These are phyloP conservation scores for Trichoderma reesei DNA, from an alignment of 495 filamentous ascomycete species.

Conservation along the genomic window DNA sequence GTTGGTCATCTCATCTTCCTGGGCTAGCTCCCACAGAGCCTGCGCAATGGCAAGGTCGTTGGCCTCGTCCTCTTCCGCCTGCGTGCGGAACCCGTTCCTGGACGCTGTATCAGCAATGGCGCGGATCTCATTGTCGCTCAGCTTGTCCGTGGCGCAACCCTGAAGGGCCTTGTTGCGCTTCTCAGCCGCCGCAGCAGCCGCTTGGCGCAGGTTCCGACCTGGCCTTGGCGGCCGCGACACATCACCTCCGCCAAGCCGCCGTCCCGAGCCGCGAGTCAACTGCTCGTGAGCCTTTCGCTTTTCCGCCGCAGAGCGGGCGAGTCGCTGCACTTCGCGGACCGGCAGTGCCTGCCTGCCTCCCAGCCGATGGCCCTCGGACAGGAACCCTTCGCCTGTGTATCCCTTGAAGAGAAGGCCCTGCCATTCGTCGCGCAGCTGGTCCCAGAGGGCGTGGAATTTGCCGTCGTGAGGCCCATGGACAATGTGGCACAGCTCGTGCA, in stretches of 20 bases:
- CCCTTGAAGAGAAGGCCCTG: slow-evolving; percentile 65
- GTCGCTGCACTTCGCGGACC: slow-evolving; percentile 63
- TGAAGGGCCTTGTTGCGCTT: slow-evolving; percentile 51
- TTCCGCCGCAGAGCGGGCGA: slow-evolving; percentile 68
- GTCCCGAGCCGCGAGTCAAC: slow-evolving; percentile 54
- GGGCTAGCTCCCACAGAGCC: slow-evolving; percentile 78
- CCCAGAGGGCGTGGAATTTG: slow-evolving; percentile 76
- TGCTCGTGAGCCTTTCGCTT: slow-evolving; percentile 39
- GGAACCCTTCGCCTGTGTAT: slow-evolving; percentile 87
- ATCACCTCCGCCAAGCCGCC: slow-evolving; percentile 57
- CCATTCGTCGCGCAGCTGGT: slow-evolving; percentile 80
- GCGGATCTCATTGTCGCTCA: slow-evolving; percentile 46
- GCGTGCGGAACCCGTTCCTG: slow-evolving; percentile 65
- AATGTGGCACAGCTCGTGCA: slow-evolving; percentile 93
- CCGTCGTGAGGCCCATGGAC: slow-evolving; percentile 72
- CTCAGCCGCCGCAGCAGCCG: slow-evolving; percentile 65
- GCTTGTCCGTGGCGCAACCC: slow-evolving; percentile 67
- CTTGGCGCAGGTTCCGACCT: slow-evolving; percentile 62
- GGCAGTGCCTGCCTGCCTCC: slow-evolving; percentile 56
- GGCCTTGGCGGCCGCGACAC: slow-evolving; percentile 30
- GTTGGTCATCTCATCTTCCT: slow-evolving; percentile 61
- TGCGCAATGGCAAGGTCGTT: slow-evolving; percentile 85
- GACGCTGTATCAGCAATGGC: slow-evolving; percentile 57
- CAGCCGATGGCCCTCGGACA: slow-evolving; percentile 62
- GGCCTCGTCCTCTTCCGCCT: slow-evolving; percentile 81